Conservation (phyloP, 2,329 filamentous ascomycete species). For the Sphaceloma murrayae region DNA sequence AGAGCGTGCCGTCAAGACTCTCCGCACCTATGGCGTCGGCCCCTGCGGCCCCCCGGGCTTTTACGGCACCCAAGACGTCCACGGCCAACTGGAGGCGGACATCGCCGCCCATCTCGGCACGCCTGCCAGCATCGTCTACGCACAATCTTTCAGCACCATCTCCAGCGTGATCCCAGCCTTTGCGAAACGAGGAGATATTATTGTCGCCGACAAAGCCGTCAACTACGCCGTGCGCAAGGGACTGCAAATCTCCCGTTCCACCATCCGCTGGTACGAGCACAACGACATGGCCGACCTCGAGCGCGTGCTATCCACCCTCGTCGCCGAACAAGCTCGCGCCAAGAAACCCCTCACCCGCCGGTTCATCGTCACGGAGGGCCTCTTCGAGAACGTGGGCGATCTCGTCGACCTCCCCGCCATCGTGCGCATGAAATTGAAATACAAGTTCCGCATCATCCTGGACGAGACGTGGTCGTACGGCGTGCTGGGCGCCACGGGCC, state of each 20-base stretch:
- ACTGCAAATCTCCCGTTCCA: conserved; percentile 84
- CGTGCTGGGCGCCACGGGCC: conserved; percentile 80
- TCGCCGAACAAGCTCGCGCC: conserved; percentile 72
- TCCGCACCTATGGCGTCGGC: conserved; percentile 91
- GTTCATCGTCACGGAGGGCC: conserved; percentile 90
- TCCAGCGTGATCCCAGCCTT: conserved; percentile 96
- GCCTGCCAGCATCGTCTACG: conserved; percentile 85
- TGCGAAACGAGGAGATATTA: conserved; percentile 93
- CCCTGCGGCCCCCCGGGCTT: conserved; percentile 95
- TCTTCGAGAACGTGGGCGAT: conserved; percentile 88
- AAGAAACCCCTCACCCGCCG: conserved; percentile 81
- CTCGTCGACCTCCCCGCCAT: conserved; percentile 76
- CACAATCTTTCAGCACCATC: conserved; percentile 92
- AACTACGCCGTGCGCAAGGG: conserved; percentile 94
- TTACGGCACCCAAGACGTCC: conserved; percentile 96
- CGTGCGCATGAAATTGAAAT: conserved; percentile 86
- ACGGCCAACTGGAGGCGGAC: conserved; percentile 92
- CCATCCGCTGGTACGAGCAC: conserved; percentile 87
- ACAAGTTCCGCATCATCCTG: conserved; percentile 95
- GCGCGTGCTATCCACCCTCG: conserved; percentile 70
- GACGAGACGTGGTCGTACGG: conserved; percentile 98
- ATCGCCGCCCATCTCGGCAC: conserved; percentile 84
- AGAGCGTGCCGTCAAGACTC: conserved; percentile 85
- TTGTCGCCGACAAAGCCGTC: conserved; percentile 85
- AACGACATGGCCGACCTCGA: conserved; percentile 94